These are phyloP conservation scores for Tothia fuscella DNA, from an alignment of 2,329 filamentous ascomycete species.

Conservation along the genomic window DNA sequence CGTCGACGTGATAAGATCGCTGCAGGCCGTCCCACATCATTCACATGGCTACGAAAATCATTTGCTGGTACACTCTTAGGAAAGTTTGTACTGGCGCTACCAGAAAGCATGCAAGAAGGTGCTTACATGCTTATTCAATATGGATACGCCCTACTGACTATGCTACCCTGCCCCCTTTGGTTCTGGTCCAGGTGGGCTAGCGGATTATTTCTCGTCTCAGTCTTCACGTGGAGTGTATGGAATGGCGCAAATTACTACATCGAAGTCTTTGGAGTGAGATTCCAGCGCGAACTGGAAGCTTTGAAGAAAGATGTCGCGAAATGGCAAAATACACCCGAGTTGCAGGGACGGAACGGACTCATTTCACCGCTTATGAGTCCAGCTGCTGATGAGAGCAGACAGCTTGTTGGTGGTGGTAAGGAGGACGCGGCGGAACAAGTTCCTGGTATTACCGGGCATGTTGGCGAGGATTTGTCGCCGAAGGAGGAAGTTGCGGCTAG, in stretches of 20 bases:
- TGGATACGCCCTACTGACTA: constrained; percentile 76
- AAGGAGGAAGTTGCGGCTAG: neutral
- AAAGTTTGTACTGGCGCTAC: constrained; percentile 68
- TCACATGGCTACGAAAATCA: constrained; percentile 89
- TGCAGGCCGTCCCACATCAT: constrained; percentile 87
- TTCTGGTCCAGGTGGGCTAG: constrained; percentile 80
- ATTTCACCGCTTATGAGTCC: constrained; percentile 2
- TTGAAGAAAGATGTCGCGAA: constrained; percentile 81
- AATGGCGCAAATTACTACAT: constrained; percentile 98
- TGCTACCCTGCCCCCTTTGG: constrained; percentile 91
- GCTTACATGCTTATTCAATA: constrained; percentile 98
- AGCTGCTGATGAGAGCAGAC: neutral
- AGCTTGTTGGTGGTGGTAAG: neutral
- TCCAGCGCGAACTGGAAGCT: constrained; percentile 89
- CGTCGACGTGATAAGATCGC: constrained; percentile 92
- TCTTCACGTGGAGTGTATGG: constrained; percentile 94
- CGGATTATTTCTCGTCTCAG: constrained; percentile 58
- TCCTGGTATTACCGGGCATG: constrained; percentile 2
- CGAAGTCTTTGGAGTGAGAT: constrained; percentile 90
- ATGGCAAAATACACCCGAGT: constrained; percentile 52
- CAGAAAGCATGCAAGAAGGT: constrained; percentile 64
- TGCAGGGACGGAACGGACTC: constrained; percentile 3
- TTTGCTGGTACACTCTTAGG: constrained; percentile 88
- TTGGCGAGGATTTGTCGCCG: neutral
- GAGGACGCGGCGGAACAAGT: neutral